Evolutionary conservation across 2,329 filamentous ascomycete genomes (phyloP).

Genomic region (Fusarium camptoceras): DNA sequence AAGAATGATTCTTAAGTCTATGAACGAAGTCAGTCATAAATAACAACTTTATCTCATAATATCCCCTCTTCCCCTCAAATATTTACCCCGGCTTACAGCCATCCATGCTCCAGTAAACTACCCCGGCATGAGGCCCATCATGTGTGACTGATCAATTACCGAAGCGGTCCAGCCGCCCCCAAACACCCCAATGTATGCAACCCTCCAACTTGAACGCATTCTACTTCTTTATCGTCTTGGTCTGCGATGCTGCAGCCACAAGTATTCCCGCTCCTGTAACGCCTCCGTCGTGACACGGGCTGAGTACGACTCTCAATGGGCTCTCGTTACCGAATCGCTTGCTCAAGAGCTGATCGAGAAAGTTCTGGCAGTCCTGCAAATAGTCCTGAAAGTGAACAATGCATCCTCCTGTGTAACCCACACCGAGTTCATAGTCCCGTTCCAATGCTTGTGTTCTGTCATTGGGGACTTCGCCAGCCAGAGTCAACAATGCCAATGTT

Average conservation of each 20-base stretch:
- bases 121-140: conserved; percentile 19
- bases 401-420: conserved; percentile 84
- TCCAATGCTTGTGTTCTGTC: conserved; percentile 30
- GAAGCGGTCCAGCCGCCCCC: conserved; percentile 38
- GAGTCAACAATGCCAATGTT: conserved; percentile 75
- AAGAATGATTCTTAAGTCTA: conserved; percentile 32
- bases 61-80: conserved; percentile 18
- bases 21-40: conserved; percentile 19
- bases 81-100: conserved; percentile 25
- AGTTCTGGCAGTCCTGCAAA: conserved; percentile 74
- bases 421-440: conserved; percentile 69
- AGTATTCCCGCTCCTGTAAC: conserved; percentile 72
- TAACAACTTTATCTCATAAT: conserved; percentile 5
- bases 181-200: conserved; percentile 27
- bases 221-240: conserved; percentile 52
- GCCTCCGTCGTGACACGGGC: conserved; percentile 70
- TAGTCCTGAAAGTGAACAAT: conserved; percentile 85
- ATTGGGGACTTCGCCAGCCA: conserved; percentile 73
- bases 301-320: conserved; percentile 61
- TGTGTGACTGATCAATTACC: conserved; percentile 36
- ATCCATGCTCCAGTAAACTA: conserved; percentile 20
- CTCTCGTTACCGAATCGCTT: conserved; percentile 44
- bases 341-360: conserved; percentile 68
- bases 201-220: conserved; percentile 13
- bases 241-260: conserved; percentile 58